Evolutionary conservation across 2,329 filamentous ascomycete genomes (phyloP).

Genomic region (Aureobasidium lini): DNA sequence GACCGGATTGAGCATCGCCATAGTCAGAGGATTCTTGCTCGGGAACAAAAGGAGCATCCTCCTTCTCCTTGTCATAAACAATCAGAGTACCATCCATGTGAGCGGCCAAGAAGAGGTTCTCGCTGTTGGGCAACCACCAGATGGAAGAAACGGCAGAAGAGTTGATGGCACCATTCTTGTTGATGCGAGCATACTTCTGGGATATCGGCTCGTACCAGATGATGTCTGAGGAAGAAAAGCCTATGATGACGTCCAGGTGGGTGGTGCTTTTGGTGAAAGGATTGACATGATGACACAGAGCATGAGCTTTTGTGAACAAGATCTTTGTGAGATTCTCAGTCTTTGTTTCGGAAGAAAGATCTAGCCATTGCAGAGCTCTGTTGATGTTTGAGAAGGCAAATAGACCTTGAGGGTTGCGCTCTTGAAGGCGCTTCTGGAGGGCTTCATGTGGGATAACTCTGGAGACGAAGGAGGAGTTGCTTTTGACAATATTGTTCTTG

Average conservation of each 20-base stretch:
- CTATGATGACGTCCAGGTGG: conserved; percentile 88
- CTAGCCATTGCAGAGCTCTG: conserved; percentile 91
- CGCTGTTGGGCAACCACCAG: conserved; percentile 87
- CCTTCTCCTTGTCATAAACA: conserved; percentile 96
- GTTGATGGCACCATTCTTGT: conserved; percentile 93
- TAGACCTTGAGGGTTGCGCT: conserved; percentile 68
- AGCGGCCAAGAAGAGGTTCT: conserved; percentile 84
- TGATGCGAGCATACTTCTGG: conserved; percentile 88
- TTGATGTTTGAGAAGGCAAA: conserved; percentile 96
- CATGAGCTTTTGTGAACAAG: conserved; percentile 92
- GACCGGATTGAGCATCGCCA: conserved; percentile 32
- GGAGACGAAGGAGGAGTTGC: conserved; percentile 98
- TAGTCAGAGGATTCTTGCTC: conserved; percentile 37
- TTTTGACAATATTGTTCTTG: conserved; percentile 97
- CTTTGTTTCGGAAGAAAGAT: conserved; percentile 70
- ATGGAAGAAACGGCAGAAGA: conserved; percentile 78
- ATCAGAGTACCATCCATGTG: conserved; percentile 87
- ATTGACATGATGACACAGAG: conserved; percentile 90
- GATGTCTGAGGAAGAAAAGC: conserved; percentile 92
- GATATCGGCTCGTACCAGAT: conserved; percentile 98
- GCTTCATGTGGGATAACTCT: conserved; percentile 85
- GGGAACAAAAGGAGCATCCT: conserved; percentile 70
- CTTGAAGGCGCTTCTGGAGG: conserved; percentile 68
- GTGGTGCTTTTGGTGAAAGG: conserved; percentile 65
- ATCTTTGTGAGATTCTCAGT: conserved; percentile 92